These are phyloP conservation scores for Acacia crassicarpa DNA, from an alignment of 306 rosid genomes.

Conservation along the genomic window DNA sequence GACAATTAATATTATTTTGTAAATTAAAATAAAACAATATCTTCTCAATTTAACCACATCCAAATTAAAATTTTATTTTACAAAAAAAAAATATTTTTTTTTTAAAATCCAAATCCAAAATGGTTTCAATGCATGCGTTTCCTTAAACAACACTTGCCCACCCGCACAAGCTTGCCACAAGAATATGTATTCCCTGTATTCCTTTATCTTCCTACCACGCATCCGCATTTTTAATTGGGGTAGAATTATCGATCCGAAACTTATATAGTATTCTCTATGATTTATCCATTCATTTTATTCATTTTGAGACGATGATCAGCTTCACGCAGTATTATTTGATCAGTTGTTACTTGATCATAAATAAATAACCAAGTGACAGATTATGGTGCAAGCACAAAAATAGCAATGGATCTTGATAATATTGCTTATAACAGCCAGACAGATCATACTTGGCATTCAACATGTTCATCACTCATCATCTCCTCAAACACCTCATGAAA, in stretches of 20 bases:
- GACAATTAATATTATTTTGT: too few relatives aligned
- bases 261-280: not conserved
- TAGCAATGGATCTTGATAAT: not conserved
- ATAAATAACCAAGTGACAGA: not conserved
- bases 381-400: not conserved
- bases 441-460: not conserved
- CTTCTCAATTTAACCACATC: too few relatives aligned
- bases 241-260: not conserved
- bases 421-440: not conserved
- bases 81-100: too few relatives aligned
- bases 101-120: too few relatives aligned
- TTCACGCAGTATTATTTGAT: not conserved
- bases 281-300: not conserved
- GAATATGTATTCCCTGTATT: not conserved
- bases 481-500: not conserved
- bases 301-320: not conserved
- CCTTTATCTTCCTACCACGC: not conserved
- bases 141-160: too few relatives aligned
- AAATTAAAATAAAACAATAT: too few relatives aligned
- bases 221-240: not conserved
- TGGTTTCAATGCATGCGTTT: too few relatives aligned
- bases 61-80: too few relatives aligned
- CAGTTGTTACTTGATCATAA: not conserved
- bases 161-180: not conserved
- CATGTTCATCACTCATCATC: not conserved